Evolutionary conservation across 352 stramenopile genomes (phyloP).

Genomic region (Blastocystis sp.): DNA sequence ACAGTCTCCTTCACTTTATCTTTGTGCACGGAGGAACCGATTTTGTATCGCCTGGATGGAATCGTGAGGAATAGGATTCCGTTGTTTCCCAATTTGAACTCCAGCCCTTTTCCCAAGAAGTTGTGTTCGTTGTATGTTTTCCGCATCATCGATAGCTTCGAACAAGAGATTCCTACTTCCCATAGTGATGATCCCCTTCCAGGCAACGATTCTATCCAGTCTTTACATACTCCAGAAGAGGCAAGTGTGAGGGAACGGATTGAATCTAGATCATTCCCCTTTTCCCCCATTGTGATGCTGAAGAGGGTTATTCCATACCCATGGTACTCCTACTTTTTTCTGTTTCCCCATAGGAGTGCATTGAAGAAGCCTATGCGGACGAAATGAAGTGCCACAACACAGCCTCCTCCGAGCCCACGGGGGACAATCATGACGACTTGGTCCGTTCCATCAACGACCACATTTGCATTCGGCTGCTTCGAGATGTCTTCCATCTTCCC

Average conservation of each 20-base stretch:
- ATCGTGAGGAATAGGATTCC: too few species aligned
- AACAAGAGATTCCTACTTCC: too few species aligned
- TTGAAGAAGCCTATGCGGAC: slow-evolving; percentile 9
- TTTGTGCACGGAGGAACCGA: neutral
- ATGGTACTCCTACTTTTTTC: neutral
- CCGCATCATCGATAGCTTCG: too few species aligned
- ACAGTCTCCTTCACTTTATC: neutral
- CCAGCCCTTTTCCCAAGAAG: too few species aligned
- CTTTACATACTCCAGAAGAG: too few species aligned
- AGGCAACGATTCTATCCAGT: too few species aligned
- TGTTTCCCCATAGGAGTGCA: neutral
- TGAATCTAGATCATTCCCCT: too few species aligned
- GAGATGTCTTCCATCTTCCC: slow-evolving; percentile 22
- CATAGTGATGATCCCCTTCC: too few species aligned
- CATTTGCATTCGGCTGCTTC: neutral
- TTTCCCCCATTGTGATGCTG: neutral
- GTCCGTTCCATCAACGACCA: neutral
- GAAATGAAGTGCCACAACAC: slow-evolving; percentile 6
- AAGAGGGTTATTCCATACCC: neutral
- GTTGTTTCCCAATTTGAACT: too few species aligned
- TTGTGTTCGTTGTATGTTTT: too few species aligned
- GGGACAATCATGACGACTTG: neutral
- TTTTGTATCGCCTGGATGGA: too few species aligned
- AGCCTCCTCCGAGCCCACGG: neutral
- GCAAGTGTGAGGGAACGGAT: too few species aligned